phyloP scores from a whole-genome alignment of 345 rosid genomes.

The Anacardium occidentale region DNA sequence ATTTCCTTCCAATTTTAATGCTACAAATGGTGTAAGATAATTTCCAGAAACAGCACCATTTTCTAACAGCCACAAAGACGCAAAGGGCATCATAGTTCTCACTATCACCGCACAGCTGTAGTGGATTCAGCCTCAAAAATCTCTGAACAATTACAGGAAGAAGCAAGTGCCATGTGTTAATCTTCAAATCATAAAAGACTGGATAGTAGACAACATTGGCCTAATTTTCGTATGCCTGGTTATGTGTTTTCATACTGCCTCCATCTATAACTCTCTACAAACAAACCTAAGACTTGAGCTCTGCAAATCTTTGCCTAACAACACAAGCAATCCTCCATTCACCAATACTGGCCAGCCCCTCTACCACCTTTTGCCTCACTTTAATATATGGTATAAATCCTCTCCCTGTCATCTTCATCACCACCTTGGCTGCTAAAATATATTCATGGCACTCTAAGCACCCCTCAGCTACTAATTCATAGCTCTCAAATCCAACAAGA shows the following conservation, averaged over 20 bases:
- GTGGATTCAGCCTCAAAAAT: neutral
- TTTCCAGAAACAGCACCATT: too few relatives aligned
- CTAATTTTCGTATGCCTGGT: neutral
- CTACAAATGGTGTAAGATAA: too few relatives aligned
- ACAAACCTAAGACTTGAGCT: slow-evolving; percentile 41
- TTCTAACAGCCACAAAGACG: too few relatives aligned
- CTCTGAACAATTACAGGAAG: neutral
- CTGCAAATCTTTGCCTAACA: slow-evolving; percentile 67
- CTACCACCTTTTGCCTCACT: slow-evolving; percentile 69
- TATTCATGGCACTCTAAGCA: slow-evolving; percentile 64
- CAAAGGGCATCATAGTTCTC: too few relatives aligned
- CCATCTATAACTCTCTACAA: neutral
- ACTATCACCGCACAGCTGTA: neutral
- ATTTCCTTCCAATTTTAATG: too few relatives aligned
- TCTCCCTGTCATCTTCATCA: slow-evolving; percentile 63
- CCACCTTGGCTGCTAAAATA: slow-evolving; percentile 71
- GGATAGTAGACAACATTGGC: neutral
- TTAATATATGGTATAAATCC: slow-evolving; percentile 78
- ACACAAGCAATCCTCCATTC: slow-evolving; percentile 65
- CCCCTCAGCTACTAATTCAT: slow-evolving; percentile 60
- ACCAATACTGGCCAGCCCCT: slow-evolving; percentile 51
- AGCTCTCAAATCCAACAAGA: slow-evolving; percentile 59
- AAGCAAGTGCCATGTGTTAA: neutral
- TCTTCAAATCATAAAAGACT: neutral
- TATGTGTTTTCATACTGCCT: too few relatives aligned